Evolutionary conservation across 2,329 filamentous ascomycete genomes (phyloP), one percentile per base, ranked within the genome.

Genomic region (Fusarium ambrosium): DNA sequence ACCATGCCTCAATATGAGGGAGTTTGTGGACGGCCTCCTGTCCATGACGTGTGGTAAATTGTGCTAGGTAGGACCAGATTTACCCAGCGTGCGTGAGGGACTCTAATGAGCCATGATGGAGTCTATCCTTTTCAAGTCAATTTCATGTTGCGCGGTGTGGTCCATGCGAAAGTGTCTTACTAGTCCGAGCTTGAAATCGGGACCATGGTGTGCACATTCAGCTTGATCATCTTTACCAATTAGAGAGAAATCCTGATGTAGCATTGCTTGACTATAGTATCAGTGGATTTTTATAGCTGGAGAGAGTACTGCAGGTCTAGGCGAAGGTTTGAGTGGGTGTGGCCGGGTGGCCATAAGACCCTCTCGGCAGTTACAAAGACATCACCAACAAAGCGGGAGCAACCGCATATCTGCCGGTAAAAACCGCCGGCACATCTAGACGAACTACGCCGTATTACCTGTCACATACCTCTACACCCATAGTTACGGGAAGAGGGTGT

Each of bases 381-480:
- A 32, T 27, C 24, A 53, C 48, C 48, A 53, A 53, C 48, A 53
- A 24, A 53, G 24, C 48, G 48, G 48, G 48, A 53, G 18, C 27
- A 53, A 32, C 48, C 48, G 48, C 27, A 8, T 32, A 29, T n/a
- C 48, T 53, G 48, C 48, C 48, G 48, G 48, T 32, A 32, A 6
- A 53, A 27, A 27, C 48, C 8, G 11, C 48, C 48, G 27, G 48
- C 48, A 32, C 48, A n/a, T 53, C 27, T 53, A 53, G 48, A 20
- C 9, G 16, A n/a, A n/a, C 10, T 29, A 32, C 24, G 48, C 24
- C 48, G 48, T 20, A 53, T 53, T 53, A 53, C 48, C 27, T 53
- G 48, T 53, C 48, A 53, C 48, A 53, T 53, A 53, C 10, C 48
- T 53, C 27, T 32, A 53, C 48, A 53, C 48, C 48, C 48, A 53